Evolutionary conservation across 768 basidiomycete genomes (phyloP).

Genomic region (Amanita exitialis): DNA sequence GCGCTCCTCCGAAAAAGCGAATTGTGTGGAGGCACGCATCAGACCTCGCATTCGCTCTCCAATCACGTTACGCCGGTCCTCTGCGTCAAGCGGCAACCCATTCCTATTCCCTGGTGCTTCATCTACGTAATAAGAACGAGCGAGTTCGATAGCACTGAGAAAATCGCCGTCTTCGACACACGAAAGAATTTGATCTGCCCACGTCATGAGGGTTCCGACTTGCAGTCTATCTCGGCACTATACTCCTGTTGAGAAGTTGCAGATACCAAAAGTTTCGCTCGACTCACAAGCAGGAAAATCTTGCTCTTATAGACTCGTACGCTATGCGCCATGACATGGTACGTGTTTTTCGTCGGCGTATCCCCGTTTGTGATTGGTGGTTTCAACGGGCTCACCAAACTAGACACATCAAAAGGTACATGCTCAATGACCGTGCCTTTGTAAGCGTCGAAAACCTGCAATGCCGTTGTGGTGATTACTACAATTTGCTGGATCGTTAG

Average conservation of each 20-base stretch:
- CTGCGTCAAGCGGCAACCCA: constrained; percentile 62
- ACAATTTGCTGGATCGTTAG: constrained; percentile 52
- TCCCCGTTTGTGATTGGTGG: constrained; percentile 35
- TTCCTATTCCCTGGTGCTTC: constrained; percentile 81
- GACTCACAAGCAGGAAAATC: constrained; percentile 77
- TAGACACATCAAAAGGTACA: constrained; percentile 44
- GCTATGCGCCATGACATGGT: constrained; percentile 55
- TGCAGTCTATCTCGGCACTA: constrained; percentile 58
- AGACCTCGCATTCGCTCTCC: constrained; percentile 72
- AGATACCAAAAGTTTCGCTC: too few relatives aligned
- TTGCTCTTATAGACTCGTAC: constrained; percentile 82
- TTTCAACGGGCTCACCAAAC: constrained; percentile 42
- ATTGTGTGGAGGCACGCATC: constrained; percentile 79
- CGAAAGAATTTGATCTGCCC: constrained; percentile 87
- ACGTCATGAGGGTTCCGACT: constrained; percentile 83
- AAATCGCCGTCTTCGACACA: constrained; percentile 84
- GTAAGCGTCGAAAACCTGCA: constrained; percentile 66
- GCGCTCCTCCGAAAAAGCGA: constrained; percentile 92
- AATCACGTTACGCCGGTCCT: constrained; percentile 52
- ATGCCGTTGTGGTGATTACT: constrained; percentile 39
- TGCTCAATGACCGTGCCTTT: constrained; percentile 51
- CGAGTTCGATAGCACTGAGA: constrained; percentile 79
- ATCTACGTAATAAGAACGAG: constrained; percentile 72
- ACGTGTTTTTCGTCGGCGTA: constrained; percentile 34
- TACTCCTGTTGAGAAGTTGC: neutral